Base-by-base conservation (phyloP, 768 basidiomycete species). In the Boletus sp. region DNA sequence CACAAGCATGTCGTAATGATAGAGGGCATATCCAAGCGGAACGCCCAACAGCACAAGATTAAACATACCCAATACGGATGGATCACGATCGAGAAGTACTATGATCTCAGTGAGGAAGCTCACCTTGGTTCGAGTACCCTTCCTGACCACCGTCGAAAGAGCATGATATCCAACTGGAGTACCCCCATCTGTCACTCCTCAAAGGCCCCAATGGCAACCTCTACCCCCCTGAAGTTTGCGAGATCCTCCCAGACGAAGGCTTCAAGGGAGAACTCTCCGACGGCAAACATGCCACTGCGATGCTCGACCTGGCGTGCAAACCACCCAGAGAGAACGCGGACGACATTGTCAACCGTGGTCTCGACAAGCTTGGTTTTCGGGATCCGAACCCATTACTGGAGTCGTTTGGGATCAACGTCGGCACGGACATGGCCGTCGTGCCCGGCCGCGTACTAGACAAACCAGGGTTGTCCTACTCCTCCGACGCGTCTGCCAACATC, bases 1-100 rank as follows among this genome's bases (percentile, higher is more conserved):
- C 81, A 81, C 12, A 84, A 88, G 54, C 81, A 71, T 65, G 87
- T 88, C 66, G 83, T 85, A 0, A 79, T 91, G 66, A 87, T 92
- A 64, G 83, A 83, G 65, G 68, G 73, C 3, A 59, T 87, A 2
- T 75, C 79, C 11, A 71, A 75, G 17, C 18, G 56, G 32, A 77
- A 57, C 6, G 71, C 81, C 2, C 65, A 56, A 12, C 65, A 76
- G 50, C 15, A 85, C 65, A 68, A 67, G 3, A 67, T 89, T 3
- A 74, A 78, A 7, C 72, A 75, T 24, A 11, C 62, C 8, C 67
- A 74, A 35, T 62, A 68, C 28, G 72, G 71, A 4, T 65, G 61
- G 5, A 67, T 82, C 47, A 73, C 78, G 3, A 75, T 83, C 0
- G 76, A 76, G 54, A 35, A 78, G 33, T 83, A 82, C 58, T 84